A percentile compares a stretch with the other conserved stretches of the same genome.
phyloP scores from a whole-genome alignment of 345 rosid species.

The Sonneratia caseolaris region DNA sequence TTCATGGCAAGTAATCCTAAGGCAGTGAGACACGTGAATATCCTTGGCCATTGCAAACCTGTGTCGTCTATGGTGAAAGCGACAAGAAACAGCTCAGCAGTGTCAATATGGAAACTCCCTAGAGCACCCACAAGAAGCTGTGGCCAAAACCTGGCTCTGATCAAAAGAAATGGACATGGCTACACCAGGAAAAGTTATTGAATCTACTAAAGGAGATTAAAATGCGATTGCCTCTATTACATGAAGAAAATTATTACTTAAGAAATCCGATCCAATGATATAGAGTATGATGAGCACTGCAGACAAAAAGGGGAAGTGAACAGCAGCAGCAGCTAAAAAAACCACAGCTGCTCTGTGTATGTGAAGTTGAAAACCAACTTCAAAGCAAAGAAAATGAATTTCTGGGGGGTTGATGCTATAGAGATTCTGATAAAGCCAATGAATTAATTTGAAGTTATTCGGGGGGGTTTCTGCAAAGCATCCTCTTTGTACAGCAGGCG shows the following conservation, averaged over 20 bases:
- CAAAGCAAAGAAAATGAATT: neutral
- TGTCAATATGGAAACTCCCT: neutral
- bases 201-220: neutral
- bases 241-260: neutral
- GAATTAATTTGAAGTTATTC: neutral
- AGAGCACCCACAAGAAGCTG: neutral
- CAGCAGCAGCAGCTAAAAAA: neutral
- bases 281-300: neutral
- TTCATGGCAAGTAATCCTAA: too few species aligned
- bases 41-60: too few species aligned
- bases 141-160: neutral
- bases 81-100: too few species aligned
- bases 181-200: neutral
- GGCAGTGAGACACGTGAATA: too few species aligned
- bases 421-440: neutral
- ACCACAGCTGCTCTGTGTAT: conserved; percentile 1
- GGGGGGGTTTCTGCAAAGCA: conserved; percentile 14
- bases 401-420: neutral
- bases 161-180: neutral
- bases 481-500: conserved; percentile 25
- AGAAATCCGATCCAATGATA: neutral
- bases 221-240: neutral
- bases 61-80: too few species aligned
- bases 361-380: neutral
- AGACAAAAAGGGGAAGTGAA: neutral